These are phyloP conservation scores for Pochonia chlamydosporia DNA, from an alignment of 2,329 filamentous ascomycete species.

Conservation along the genomic window DNA sequence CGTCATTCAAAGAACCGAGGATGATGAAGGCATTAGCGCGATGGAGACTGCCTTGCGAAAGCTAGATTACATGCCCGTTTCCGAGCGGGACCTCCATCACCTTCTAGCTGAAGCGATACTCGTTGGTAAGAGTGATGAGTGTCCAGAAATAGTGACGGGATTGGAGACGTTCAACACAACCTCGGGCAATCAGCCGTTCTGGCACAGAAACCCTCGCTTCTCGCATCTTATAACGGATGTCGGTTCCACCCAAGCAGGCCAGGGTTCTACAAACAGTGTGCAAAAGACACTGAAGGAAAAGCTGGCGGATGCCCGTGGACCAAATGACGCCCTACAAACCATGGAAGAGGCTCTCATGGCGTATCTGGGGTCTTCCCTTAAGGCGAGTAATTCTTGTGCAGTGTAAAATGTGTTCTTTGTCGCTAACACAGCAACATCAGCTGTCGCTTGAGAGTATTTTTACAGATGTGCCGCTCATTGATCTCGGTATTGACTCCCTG, in stretches of 20 bases:
- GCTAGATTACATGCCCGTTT: conserved; percentile 17
- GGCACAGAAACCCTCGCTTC: background rate
- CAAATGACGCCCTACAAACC: too few species aligned
- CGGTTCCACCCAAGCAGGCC: background rate
- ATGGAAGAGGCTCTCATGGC: background rate
- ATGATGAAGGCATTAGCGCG: background rate
- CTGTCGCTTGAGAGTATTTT: too few species aligned
- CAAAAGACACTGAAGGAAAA: background rate
- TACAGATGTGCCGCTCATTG: background rate
- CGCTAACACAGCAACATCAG: background rate
- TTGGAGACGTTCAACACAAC: background rate
- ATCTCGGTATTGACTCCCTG: conserved; percentile 16
- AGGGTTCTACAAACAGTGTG: background rate
- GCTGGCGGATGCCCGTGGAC: background rate
- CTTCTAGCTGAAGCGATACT: conserved; percentile 22
- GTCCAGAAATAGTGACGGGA: background rate
- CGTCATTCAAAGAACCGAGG: conserved; percentile 22
- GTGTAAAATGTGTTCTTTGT: background rate
- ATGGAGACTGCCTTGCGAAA: conserved; percentile 1
- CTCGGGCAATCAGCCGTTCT: background rate
- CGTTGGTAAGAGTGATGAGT: conserved; percentile 10
- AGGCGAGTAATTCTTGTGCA: background rate
- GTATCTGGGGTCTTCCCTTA: background rate
- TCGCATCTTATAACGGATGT: background rate
- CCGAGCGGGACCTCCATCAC: conserved; percentile 23